phyloP scores from a whole-genome alignment of 257 asterid species.

The Vinca minor region DNA sequence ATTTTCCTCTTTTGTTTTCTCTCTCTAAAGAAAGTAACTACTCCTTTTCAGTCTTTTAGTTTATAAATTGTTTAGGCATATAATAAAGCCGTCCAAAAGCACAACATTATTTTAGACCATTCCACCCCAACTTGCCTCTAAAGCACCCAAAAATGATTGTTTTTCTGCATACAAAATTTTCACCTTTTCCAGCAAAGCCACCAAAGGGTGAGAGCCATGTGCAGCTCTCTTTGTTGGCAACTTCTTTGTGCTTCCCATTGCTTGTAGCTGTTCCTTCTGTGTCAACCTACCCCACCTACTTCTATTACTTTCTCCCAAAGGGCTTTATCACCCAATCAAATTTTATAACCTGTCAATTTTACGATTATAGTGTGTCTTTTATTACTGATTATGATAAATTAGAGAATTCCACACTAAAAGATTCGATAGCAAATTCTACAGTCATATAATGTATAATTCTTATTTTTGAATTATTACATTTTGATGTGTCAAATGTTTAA shows the following conservation, averaged over 20 bases:
- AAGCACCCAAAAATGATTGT: neutral
- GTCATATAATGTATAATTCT: too few species aligned
- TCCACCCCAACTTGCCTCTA: neutral
- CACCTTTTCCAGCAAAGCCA: slow-evolving; percentile 12
- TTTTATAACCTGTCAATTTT: neutral
- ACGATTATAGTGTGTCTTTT: too few species aligned
- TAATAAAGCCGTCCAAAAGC: neutral
- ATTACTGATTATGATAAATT: too few species aligned
- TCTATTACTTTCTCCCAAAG: neutral
- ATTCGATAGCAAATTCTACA: too few species aligned
- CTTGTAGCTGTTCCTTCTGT: neutral
- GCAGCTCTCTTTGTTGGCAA: too few species aligned
- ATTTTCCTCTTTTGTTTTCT: neutral
- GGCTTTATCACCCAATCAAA: neutral
- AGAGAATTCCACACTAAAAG: too few species aligned
- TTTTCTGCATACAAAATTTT: neutral
- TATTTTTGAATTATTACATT: too few species aligned
- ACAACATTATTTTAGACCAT: neutral
- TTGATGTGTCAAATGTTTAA: too few species aligned
- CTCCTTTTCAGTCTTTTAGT: neutral
- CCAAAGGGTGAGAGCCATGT: too few species aligned
- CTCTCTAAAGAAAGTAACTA: neutral
- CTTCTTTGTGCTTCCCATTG: too few species aligned
- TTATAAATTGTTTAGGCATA: neutral
- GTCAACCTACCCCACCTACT: neutral